Conservation (phyloP, 768 basidiomycete species). For the Hirschioporus abietinus region DNA sequence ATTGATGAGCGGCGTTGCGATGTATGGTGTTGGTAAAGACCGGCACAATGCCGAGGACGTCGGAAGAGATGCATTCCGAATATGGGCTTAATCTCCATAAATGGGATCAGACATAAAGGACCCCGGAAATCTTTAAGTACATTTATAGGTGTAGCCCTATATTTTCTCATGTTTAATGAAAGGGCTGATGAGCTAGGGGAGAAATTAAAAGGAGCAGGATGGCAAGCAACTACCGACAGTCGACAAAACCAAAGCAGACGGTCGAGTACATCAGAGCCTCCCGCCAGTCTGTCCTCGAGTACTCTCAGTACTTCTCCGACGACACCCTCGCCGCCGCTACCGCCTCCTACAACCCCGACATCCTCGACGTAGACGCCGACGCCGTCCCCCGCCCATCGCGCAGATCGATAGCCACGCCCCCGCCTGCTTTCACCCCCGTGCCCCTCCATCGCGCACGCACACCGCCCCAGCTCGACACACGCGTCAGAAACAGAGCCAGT, state of each 20-base stretch:
- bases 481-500: constrained; percentile 58
- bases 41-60: too few relatives aligned
- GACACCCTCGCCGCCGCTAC: constrained; percentile 52
- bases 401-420: constrained; percentile 22
- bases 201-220: neutral
- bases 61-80: too few relatives aligned
- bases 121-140: neutral
- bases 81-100: too few relatives aligned
- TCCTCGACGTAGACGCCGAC: constrained; percentile 41
- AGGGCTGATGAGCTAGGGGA: neutral
- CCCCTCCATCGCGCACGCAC: constrained; percentile 14
- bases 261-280: constrained; percentile 75
- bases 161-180: neutral
- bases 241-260: constrained; percentile 26
- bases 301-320: constrained; percentile 65
- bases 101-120: too few relatives aligned
- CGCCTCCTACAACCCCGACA: constrained; percentile 24
- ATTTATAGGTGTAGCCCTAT: neutral
- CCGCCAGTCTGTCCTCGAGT: constrained; percentile 71
- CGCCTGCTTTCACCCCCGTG: constrained; percentile 7
- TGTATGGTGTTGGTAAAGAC: too few relatives aligned
- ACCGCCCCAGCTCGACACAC: constrained; percentile 26
- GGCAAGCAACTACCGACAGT: neutral
- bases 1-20: too few relatives aligned
- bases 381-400: constrained; percentile 27